These are phyloP conservation scores for Leccinum subspadiceum DNA, from an alignment of 1,284 basidiomycete species.

Conservation along the genomic window DNA sequence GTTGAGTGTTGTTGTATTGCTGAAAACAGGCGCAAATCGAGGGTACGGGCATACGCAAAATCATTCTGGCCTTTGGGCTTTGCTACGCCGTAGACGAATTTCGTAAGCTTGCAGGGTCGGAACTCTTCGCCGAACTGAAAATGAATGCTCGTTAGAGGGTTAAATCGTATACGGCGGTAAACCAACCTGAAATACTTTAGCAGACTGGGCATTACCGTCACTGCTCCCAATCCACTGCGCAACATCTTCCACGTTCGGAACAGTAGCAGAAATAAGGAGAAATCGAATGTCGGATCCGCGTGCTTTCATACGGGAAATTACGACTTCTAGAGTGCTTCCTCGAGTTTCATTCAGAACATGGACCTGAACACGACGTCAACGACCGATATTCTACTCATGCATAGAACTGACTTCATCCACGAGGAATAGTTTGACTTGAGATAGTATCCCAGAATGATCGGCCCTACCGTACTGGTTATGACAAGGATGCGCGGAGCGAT, in stretches of 20 bases:
- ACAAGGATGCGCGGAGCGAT: slow-evolving; percentile 3
- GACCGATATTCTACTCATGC: not conserved
- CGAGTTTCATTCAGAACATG: slow-evolving; percentile 89
- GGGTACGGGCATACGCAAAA: slow-evolving; percentile 69
- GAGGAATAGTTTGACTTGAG: slow-evolving; percentile 73
- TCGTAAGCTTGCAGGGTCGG: slow-evolving; percentile 79
- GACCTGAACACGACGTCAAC: slow-evolving; percentile 50
- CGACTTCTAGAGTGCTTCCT: slow-evolving; percentile 90
- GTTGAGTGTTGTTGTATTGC: slow-evolving; percentile 68
- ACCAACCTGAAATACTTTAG: slow-evolving; percentile 71
- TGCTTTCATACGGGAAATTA: slow-evolving; percentile 89
- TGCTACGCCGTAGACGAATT: slow-evolving; percentile 64
- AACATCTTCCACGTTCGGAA: slow-evolving; percentile 91
- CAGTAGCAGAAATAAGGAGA: slow-evolving; percentile 89
- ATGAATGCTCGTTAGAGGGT: not conserved
- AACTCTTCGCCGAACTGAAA: slow-evolving; percentile 87
- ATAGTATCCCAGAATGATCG: slow-evolving; percentile 63
- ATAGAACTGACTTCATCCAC: slow-evolving; percentile 73
- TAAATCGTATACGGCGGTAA: not conserved
- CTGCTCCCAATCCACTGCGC: slow-evolving; percentile 81
- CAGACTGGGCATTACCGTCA: slow-evolving; percentile 41
- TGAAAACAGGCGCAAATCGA: slow-evolving; percentile 76
- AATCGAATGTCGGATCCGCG: slow-evolving; percentile 74
- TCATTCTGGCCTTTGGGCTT: slow-evolving; percentile 70
- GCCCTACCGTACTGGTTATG: slow-evolving; percentile 43